phyloP scores from a whole-genome alignment of 2,329 filamentous ascomycete genomes.

The Nannizziopsis barbatae region DNA sequence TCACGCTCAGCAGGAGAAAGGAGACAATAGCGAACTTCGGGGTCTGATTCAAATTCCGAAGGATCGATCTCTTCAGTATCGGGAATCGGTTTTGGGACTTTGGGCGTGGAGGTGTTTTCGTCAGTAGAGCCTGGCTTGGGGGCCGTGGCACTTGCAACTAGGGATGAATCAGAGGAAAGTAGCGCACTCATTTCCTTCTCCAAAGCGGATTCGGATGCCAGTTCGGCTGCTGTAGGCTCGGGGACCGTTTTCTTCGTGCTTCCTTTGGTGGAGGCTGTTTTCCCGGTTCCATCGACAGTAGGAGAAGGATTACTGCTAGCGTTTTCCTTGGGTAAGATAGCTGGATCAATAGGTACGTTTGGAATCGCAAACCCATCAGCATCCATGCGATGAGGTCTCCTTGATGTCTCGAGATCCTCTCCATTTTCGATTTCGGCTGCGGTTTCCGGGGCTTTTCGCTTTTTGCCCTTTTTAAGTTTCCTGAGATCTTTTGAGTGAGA shows the following conservation, averaged over 20 bases:
- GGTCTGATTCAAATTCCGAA: conserved; percentile 79
- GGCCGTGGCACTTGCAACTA: conserved; percentile 23
- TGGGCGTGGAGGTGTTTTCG: conserved; percentile 8
- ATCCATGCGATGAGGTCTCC: conserved; percentile 40
- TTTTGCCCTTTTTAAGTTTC: conserved; percentile 42
- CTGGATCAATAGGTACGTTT: conserved; percentile 37
- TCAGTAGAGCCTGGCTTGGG: conserved; percentile 1
- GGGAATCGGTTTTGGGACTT: conserved; percentile 41
- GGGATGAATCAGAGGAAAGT: conserved; percentile 37
- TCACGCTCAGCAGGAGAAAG: conserved; percentile 61
- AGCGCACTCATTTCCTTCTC: conserved; percentile 61
- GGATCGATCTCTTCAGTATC: conserved; percentile 51
- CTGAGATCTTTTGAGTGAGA: conserved; percentile 46
- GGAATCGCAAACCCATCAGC: conserved; percentile 60
- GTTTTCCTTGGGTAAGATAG: conserved; percentile 20
- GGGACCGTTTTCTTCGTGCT: conserved; percentile 29
- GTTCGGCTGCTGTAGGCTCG: conserved; percentile 48
- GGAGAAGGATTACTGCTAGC: not conserved
- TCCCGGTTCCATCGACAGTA: not conserved
- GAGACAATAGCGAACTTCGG: conserved; percentile 71
- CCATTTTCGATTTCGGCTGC: conserved; percentile 38
- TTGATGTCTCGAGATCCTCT: conserved; percentile 32
- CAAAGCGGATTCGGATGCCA: conserved; percentile 48
- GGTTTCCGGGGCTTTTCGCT: conserved; percentile 26
- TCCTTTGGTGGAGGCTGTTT: conserved; percentile 23